Percentiles rank a stretch among this genome's conserved stretches.
Conservation (phyloP, 805 yeast species). For the Maudiozyma saulgeensis region DNA sequence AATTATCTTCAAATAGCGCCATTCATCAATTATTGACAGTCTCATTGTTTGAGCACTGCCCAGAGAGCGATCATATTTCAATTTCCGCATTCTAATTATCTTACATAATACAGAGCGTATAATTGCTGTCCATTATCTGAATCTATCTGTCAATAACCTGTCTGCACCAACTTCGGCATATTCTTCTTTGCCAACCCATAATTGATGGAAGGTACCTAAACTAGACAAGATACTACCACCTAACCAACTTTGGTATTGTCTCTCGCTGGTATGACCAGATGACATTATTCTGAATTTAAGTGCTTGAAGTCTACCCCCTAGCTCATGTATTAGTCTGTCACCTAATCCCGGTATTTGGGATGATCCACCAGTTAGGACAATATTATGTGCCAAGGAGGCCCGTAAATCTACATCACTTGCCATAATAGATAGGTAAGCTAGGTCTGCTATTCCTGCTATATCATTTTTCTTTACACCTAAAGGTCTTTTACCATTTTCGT, state of each 20-base stretch:
- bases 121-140: constrained; percentile 40
- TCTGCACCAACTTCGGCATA: constrained; percentile 84
- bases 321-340: constrained; percentile 64
- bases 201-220: constrained; percentile 87
- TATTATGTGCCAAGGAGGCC: constrained; percentile 79
- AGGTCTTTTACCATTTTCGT: constrained; percentile 24
- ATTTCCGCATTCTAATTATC: no score
- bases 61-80: no score
- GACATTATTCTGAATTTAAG: constrained; percentile 77
- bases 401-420: constrained; percentile 69
- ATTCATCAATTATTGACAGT: no score
- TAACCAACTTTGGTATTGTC: constrained; percentile 78
- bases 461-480: constrained; percentile 15
- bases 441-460: constrained; percentile 45
- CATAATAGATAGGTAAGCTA: constrained; percentile 47
- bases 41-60: no score
- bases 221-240: constrained; percentile 87
- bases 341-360: constrained; percentile 74
- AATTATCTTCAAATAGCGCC: no score
- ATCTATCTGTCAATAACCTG: constrained; percentile 68
- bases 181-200: constrained; percentile 85
- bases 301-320: constrained; percentile 66
- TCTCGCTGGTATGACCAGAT: constrained; percentile 66
- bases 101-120: no score
- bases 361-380: constrained; percentile 77